Evolutionary conservation across 805 yeast species (phyloP).

Genomic region (Wickerhamomyces bisporus): DNA sequence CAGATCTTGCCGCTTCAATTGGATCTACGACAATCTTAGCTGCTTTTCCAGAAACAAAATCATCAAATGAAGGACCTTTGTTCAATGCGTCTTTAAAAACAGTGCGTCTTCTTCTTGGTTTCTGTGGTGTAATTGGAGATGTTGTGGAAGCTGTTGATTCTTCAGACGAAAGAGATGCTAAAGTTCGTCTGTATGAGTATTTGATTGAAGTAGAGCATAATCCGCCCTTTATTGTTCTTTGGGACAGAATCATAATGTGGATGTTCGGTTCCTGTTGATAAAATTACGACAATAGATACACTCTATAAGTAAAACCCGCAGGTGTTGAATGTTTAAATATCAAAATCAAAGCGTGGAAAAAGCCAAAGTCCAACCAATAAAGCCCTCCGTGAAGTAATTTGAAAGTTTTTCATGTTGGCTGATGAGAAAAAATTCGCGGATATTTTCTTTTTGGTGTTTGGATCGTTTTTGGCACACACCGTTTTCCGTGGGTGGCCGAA

Average conservation of each 20-base stretch:
- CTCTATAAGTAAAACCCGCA: too few species aligned
- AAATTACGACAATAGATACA: too few species aligned
- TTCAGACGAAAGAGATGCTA: slow-evolving; percentile 13
- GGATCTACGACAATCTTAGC: slow-evolving; percentile 65
- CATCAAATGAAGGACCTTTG: slow-evolving; percentile 90
- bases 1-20: slow-evolving; percentile 64
- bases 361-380: neutral
- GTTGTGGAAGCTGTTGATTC: slow-evolving; percentile 1
- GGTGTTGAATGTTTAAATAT: too few species aligned
- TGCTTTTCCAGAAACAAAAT: slow-evolving; percentile 81
- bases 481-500: too few species aligned
- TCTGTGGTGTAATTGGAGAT: slow-evolving; percentile 20
- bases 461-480: neutral
- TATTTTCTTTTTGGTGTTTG: neutral
- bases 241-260: slow-evolving; percentile 1
- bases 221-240: slow-evolving; percentile 2
- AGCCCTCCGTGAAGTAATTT: too few species aligned
- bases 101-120: slow-evolving; percentile 43
- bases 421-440: neutral
- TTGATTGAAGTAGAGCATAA: neutral
- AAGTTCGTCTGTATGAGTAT: slow-evolving; percentile 6
- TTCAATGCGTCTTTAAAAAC: slow-evolving; percentile 64
- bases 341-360: neutral
- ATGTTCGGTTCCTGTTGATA: too few species aligned
- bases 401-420: neutral